Evolutionary conservation across 129 eudicot species (phyloP).

Genomic region (Flaveria sonorensis): DNA sequence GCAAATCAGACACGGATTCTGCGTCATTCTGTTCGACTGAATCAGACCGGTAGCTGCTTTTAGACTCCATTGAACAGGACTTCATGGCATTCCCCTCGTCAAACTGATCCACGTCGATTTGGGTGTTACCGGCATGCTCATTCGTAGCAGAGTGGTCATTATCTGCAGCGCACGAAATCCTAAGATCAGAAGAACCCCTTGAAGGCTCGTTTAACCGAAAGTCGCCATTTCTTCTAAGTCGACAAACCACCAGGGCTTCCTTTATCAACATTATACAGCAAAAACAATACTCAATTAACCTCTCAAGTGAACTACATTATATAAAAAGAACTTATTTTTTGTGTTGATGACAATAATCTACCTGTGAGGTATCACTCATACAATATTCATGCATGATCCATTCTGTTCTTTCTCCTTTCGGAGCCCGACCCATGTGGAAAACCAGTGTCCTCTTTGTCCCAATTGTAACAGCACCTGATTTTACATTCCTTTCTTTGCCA

Average conservation of each 20-base stretch:
- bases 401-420: constrained; percentile 87
- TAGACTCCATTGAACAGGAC: constrained; percentile 44
- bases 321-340: background rate
- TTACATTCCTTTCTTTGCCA: constrained; percentile 83
- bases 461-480: constrained; percentile 56
- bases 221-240: constrained; percentile 70
- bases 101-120: constrained; percentile 22
- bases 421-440: constrained; percentile 94
- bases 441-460: constrained; percentile 97
- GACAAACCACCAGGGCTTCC: constrained; percentile 91
- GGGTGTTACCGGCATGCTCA: constrained; percentile 26
- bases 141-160: constrained; percentile 21
- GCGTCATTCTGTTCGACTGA: constrained; percentile 50
- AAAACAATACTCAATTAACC: background rate
- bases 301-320: background rate
- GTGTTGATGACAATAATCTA: constrained; percentile 23
- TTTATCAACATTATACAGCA: constrained; percentile 22
- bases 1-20: constrained; percentile 49
- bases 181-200: constrained; percentile 31
- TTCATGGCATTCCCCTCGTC: constrained; percentile 38
- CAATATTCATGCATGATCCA: constrained; percentile 99
- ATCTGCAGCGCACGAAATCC: constrained; percentile 25
- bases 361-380: constrained; percentile 69
- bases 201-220: constrained; percentile 49
- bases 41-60: constrained; percentile 58